These are phyloP conservation scores for Trichoderma brevicompactum DNA, from an alignment of 2,329 filamentous ascomycete species.

Conservation along the genomic window DNA sequence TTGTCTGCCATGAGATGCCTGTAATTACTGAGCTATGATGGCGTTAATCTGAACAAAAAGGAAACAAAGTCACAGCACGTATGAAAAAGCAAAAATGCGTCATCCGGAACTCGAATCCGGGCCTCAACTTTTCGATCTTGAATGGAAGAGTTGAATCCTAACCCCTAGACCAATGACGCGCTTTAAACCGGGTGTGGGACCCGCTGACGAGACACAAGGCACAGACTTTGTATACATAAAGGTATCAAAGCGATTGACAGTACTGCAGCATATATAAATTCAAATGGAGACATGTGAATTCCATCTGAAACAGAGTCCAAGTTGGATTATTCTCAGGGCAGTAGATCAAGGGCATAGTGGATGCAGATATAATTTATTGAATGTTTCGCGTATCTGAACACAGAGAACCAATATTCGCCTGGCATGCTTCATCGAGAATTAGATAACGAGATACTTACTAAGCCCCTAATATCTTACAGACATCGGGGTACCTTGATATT, in stretches of 20 bases:
- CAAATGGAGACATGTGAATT: no score
- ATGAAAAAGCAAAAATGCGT: slow-evolving; percentile 21
- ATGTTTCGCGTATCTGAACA: no score
- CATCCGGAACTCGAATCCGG: slow-evolving; percentile 30
- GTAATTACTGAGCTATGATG: no score
- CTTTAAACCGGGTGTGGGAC: neutral
- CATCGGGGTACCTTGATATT: neutral
- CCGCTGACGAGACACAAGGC: slow-evolving; percentile 9
- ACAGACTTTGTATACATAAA: neutral
- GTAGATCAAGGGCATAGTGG: no score
- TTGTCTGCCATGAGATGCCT: no score
- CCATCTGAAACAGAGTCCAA: no score
- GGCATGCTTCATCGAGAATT: no score
- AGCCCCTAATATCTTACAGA: neutral
- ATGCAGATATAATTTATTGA: no score
- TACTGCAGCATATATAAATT: no score
- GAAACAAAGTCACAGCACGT: neutral
- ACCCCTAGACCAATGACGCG: slow-evolving; percentile 29
- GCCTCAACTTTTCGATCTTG: slow-evolving; percentile 27
- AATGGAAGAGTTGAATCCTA: slow-evolving; percentile 30
- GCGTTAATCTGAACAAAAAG: neutral
- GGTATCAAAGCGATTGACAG: no score
- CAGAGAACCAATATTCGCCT: no score
- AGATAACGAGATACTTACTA: neutral
- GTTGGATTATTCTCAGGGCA: no score